Base-by-base conservation (phyloP, 2,329 filamentous ascomycete species). In the Hypoxylon sp. region DNA sequence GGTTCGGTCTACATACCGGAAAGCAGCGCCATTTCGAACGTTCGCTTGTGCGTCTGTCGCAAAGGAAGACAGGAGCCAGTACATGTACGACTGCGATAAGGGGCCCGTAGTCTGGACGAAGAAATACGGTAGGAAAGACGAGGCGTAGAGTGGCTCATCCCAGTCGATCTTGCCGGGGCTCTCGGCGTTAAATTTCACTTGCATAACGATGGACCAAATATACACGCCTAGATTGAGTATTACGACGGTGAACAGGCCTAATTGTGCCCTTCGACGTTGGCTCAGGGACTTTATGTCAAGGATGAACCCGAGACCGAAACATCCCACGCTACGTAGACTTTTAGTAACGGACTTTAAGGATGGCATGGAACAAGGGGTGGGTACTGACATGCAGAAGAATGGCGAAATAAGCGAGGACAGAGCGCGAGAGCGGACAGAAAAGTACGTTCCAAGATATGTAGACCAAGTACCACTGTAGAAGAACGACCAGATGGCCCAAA, bases 131-230 rank as follows among this genome's bases (percentile, higher is more conserved):
- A 85, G 72, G 70, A 84, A 84, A 0, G 81, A 78, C 2, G 75
- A 73, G 3, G 82, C 75, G 57, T 84, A 85, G 0, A 81, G 75
- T 1, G 70, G 64, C 4, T 83, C 81, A 17, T 82, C 78, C 83
- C 83, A 85, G 60, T 84, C 83, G 24, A 85, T 84, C 11, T 81
- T 76, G 1, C 82, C 82, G 0, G 83, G 83, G 47, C 78, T 70
- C 2, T 77, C 56, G 33, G 44, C 65, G 35, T 81, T 79, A 68
- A 85, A 85, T 19, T 73, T 74, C 8, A 74, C 75, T 67, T 85
- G 82, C 80, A 85, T 84, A 19, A 83, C 75, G 56, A 84, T 83
- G 1, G 83, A 84, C 83, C 83, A 85, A 65, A 84, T 82, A 56
- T 85, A 85, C 0, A 84, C 83, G n/a, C 81, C 83, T 3, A 82